Percentiles rank a stretch among this genome's conserved stretches.
phyloP scores from a whole-genome alignment of 176 grass and related monocot genomes.

The Rhynchospora pubera region DNA sequence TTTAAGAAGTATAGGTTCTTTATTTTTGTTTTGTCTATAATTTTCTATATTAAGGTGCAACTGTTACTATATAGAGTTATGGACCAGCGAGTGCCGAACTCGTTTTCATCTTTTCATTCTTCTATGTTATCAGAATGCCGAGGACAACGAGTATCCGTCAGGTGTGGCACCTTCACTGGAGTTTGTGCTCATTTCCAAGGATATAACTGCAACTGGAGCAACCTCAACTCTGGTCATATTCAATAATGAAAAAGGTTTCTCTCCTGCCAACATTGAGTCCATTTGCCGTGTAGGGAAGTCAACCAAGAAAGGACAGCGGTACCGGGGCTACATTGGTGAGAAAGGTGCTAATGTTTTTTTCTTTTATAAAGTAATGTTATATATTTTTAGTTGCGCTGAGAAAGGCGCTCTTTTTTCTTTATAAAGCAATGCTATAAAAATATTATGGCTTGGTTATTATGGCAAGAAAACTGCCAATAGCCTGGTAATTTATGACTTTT shows the following conservation, averaged over 20 bases:
- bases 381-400: neutral
- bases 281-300: slow-evolving; percentile 14
- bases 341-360: slow-evolving; percentile 6
- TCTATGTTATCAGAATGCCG: slow-evolving; percentile 12
- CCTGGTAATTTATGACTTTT: neutral
- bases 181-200: slow-evolving; percentile 9
- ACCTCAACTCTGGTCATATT: slow-evolving; percentile 15
- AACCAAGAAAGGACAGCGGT: slow-evolving; percentile 10
- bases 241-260: slow-evolving; percentile 24
- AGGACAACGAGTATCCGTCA: slow-evolving; percentile 15
- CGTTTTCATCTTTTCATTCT: neutral
- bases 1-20: neutral
- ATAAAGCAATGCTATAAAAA: too few species aligned
- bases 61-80: neutral
- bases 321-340: slow-evolving; percentile 18
- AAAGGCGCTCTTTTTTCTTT: neutral
- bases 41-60: neutral
- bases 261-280: neutral
- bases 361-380: neutral
- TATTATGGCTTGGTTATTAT: too few species aligned
- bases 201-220: slow-evolving; percentile 13
- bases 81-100: neutral
- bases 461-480: neutral
- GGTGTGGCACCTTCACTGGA: slow-evolving; percentile 1
- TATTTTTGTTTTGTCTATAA: neutral